phyloP scores from a whole-genome alignment of 176 grass and related monocot species.

The Aegilops longissima region DNA sequence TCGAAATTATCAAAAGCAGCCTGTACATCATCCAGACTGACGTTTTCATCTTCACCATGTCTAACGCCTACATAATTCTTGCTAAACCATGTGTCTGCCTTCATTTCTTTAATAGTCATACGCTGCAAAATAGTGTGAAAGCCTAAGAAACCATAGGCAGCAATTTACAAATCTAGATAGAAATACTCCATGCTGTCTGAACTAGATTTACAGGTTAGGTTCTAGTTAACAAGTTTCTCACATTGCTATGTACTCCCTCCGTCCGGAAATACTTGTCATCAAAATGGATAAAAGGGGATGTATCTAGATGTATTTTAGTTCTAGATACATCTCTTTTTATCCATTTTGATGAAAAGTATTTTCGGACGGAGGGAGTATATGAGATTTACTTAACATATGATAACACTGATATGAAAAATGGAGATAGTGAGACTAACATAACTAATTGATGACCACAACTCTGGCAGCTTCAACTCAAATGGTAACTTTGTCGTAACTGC shows the following conservation, averaged over 20 bases:
- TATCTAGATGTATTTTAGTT: too few species aligned
- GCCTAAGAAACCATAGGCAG: conserved; percentile 13
- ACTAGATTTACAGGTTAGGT: background rate
- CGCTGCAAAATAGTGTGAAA: conserved; percentile 49
- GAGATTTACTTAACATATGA: background rate
- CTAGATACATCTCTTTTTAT: too few species aligned
- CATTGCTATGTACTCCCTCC: background rate
- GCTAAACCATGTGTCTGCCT: conserved; percentile 73
- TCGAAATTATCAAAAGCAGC: conserved; percentile 94
- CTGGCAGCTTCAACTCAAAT: conserved; percentile 3
- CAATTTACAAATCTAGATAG: conserved; percentile 4
- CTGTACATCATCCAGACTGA: conserved; percentile 86
- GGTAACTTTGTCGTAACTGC: background rate
- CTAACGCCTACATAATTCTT: conserved; percentile 68
- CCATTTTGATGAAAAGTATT: too few species aligned
- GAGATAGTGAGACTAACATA: background rate
- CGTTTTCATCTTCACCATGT: conserved; percentile 55
- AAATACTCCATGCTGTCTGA: conserved; percentile 4
- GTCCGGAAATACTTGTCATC: too few species aligned
- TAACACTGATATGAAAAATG: conserved; percentile 4
- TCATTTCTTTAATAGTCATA: conserved; percentile 74
- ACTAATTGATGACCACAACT: background rate
- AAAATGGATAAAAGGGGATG: too few species aligned
- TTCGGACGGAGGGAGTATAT: background rate
- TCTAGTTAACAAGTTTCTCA: background rate